Percentiles rank a stretch among this genome's conserved stretches.
Conservation (phyloP, 73 alveolate genomes). For the Paramecium sexaurelia region DNA sequence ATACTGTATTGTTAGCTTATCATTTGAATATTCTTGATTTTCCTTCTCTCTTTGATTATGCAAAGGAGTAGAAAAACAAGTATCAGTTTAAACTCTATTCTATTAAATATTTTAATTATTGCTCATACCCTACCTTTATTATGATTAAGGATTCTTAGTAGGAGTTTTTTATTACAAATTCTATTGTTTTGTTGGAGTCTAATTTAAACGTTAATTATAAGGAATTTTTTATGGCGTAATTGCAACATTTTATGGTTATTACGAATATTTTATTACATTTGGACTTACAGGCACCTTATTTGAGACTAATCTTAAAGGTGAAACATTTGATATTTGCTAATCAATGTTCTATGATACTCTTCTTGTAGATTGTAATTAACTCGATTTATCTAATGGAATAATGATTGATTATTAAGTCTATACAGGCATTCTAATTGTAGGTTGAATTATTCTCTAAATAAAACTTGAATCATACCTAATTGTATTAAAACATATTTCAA, state of each 20-base stretch:
- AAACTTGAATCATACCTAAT: neutral
- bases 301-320: neutral
- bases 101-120: neutral
- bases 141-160: neutral
- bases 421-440: slow-evolving; percentile 8
- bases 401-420: neutral
- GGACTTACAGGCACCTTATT: neutral
- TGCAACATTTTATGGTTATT: neutral
- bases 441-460: slow-evolving; percentile 5
- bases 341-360: slow-evolving; percentile 9
- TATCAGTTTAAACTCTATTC: neutral
- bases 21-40: neutral
- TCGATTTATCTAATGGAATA: slow-evolving; percentile 14
- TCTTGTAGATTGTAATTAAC: neutral
- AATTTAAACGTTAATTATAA: neutral
- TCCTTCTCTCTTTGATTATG: neutral
- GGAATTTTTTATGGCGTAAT: slow-evolving; percentile 4
- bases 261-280: neutral
- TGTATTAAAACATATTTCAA: neutral
- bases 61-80: neutral
- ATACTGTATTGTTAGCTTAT: neutral
- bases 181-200: neutral
- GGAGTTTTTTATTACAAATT: neutral
- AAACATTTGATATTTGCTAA: neutral
- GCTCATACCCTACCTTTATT: neutral